Percentiles rank a stretch among this genome's conserved stretches.
Conservation (phyloP, 2,329 filamentous ascomycete genomes). For the Phaeophleospora eucalypticola region DNA sequence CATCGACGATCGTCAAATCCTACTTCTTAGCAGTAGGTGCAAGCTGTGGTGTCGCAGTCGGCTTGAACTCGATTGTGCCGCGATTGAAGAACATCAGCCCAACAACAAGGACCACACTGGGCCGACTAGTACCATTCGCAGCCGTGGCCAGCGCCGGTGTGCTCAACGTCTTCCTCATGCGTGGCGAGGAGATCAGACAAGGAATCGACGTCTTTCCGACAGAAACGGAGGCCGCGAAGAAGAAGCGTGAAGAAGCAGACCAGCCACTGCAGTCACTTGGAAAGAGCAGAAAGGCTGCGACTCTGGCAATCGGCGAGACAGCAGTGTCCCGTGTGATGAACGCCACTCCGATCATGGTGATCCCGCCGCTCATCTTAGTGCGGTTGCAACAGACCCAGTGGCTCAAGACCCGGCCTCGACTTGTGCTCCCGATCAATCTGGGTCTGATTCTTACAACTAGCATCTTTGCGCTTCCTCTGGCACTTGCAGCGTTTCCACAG, state of each 20-base stretch:
- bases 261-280: slow-evolving; percentile 58
- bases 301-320: slow-evolving; percentile 86
- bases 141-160: slow-evolving; percentile 88
- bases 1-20: slow-evolving; percentile 75
- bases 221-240: slow-evolving; percentile 64
- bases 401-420: slow-evolving; percentile 70
- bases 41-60: slow-evolving; percentile 88
- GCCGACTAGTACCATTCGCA: slow-evolving; percentile 90
- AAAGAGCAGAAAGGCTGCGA: slow-evolving; percentile 82
- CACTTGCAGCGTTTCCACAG: slow-evolving; percentile 88
- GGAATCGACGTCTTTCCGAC: slow-evolving; percentile 92
- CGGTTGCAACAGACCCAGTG: slow-evolving; percentile 78
- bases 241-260: slow-evolving; percentile 42
- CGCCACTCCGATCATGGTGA: slow-evolving; percentile 93
- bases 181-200: slow-evolving; percentile 85
- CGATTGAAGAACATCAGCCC: slow-evolving; percentile 73
- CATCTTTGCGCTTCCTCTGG: slow-evolving; percentile 82
- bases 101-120: slow-evolving; percentile 69
- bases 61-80: slow-evolving; percentile 84
- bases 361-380: slow-evolving; percentile 83
- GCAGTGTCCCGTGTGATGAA: slow-evolving; percentile 89
- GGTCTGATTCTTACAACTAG: slow-evolving; percentile 82
- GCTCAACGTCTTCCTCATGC: slow-evolving; percentile 96
- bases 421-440: slow-evolving; percentile 79
- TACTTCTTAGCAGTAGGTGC: slow-evolving; percentile 90